These are phyloP conservation scores for Coffea humblotiana DNA, from an alignment of 305 asterid genomes.

Conservation along the genomic window DNA sequence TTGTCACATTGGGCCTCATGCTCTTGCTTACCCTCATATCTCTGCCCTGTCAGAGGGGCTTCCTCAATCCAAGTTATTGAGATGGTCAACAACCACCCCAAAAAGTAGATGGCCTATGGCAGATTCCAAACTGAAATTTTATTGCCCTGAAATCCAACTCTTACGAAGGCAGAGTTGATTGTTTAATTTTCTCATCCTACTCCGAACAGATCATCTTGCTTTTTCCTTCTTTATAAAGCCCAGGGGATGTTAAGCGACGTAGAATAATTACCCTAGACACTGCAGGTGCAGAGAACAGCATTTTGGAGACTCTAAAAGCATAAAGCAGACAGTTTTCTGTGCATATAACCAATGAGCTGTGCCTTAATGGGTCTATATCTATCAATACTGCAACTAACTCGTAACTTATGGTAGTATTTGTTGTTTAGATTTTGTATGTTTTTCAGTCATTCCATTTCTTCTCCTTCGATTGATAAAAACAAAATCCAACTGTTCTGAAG, in stretches of 20 bases:
- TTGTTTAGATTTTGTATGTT: background rate
- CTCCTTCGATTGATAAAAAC: background rate
- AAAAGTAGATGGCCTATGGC: background rate
- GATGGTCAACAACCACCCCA: background rate
- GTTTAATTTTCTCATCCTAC: background rate
- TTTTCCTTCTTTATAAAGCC: background rate
- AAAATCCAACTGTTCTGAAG: background rate
- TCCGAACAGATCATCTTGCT: background rate
- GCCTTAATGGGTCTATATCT: no score
- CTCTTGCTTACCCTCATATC: background rate
- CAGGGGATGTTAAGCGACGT: background rate
- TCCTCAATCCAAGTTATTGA: background rate
- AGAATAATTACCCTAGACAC: background rate
- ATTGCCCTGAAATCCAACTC: background rate
- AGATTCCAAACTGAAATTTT: background rate
- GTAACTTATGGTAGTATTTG: background rate
- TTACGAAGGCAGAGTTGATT: background rate
- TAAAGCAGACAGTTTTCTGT: background rate
- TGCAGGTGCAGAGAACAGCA: background rate
- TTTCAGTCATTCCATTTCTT: background rate
- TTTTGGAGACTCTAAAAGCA: background rate
- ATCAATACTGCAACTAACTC: background rate
- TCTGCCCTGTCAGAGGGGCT: constrained; percentile 3
- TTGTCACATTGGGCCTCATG: background rate
- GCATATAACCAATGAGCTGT: background rate